Percentiles rank a stretch among this genome's conserved stretches.
Evolutionary conservation across 768 basidiomycete species (phyloP).

Genomic region (Mycena leptocephala): DNA sequence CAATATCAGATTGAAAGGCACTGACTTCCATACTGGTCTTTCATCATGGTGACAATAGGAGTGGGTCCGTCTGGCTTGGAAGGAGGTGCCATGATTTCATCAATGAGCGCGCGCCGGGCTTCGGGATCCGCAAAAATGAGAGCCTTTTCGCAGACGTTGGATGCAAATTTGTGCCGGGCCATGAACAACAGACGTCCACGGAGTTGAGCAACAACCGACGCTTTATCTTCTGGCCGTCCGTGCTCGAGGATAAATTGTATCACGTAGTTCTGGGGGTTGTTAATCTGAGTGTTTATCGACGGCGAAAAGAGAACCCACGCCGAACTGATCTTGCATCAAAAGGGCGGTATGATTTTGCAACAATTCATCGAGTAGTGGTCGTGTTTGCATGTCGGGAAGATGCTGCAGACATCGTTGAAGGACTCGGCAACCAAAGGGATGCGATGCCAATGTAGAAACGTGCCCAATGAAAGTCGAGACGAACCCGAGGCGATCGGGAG

Average conservation of each 20-base stretch:
- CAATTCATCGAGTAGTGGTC: conserved; percentile 87
- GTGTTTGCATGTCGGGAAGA: conserved; percentile 77
- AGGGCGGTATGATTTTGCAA: conserved; percentile 73
- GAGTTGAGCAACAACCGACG: conserved; percentile 76
- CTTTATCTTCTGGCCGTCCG: conserved; percentile 80
- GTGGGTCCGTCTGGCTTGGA: conserved; percentile 76
- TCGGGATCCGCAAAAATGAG: conserved; percentile 76
- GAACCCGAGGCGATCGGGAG: conserved; percentile 83
- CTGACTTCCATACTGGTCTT: conserved; percentile 92
- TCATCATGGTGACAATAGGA: conserved; percentile 83
- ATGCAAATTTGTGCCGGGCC: conserved; percentile 93
- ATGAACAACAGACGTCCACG: conserved; percentile 85
- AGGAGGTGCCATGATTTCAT: conserved; percentile 80
- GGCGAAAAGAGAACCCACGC: conserved; percentile 66
- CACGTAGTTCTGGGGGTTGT: conserved; percentile 84
- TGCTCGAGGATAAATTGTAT: conserved; percentile 94
- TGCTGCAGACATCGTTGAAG: conserved; percentile 94
- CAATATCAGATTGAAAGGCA: conserved; percentile 31
- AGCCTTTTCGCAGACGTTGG: conserved; percentile 96
- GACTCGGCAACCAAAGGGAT: conserved; percentile 96
- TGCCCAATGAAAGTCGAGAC: conserved; percentile 83
- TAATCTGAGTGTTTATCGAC: conserved; percentile 13
- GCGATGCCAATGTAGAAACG: conserved; percentile 86
- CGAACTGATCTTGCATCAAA: conserved; percentile 94
- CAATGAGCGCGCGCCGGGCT: conserved; percentile 79